Conservation (phyloP, 768 basidiomycete genomes). For the Scleroderma citrinum region DNA sequence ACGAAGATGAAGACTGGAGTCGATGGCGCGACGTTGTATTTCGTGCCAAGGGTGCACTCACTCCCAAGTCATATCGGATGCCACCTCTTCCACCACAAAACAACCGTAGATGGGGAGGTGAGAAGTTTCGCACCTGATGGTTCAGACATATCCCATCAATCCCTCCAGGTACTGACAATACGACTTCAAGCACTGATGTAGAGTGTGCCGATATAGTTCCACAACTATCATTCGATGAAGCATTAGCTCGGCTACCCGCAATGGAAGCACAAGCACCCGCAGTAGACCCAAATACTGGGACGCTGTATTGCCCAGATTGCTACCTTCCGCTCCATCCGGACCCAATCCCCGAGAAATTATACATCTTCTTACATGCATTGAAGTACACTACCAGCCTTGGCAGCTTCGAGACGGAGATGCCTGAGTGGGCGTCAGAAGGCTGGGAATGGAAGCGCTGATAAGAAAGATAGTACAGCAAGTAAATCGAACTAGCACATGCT, state of each 20-base stretch:
- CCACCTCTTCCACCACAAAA: conserved; percentile 56
- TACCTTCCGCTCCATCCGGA: conserved; percentile 92
- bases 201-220: neutral
- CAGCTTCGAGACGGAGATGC: conserved; percentile 81
- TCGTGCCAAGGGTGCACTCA: conserved; percentile 59
- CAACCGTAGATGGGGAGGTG: conserved; percentile 52
- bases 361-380: conserved; percentile 93
- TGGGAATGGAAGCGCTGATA: conserved; percentile 53
- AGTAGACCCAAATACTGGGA: conserved; percentile 37
- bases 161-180: neutral
- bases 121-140: conserved; percentile 8
- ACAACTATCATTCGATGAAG: conserved; percentile 48
- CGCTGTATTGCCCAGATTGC: conserved; percentile 81
- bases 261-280: conserved; percentile 18
- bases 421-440: conserved; percentile 78
- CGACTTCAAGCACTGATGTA: neutral
- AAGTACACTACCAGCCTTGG: conserved; percentile 79
- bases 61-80: conserved; percentile 24
- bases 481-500: neutral
- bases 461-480: neutral
- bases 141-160: neutral
- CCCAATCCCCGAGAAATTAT: conserved; percentile 85
- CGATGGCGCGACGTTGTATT: conserved; percentile 85
- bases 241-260: conserved; percentile 30
- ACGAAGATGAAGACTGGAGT: conserved; percentile 85